Conservation (phyloP, 352 stramenopile genomes). For the Phytophthora boehmeriae region DNA sequence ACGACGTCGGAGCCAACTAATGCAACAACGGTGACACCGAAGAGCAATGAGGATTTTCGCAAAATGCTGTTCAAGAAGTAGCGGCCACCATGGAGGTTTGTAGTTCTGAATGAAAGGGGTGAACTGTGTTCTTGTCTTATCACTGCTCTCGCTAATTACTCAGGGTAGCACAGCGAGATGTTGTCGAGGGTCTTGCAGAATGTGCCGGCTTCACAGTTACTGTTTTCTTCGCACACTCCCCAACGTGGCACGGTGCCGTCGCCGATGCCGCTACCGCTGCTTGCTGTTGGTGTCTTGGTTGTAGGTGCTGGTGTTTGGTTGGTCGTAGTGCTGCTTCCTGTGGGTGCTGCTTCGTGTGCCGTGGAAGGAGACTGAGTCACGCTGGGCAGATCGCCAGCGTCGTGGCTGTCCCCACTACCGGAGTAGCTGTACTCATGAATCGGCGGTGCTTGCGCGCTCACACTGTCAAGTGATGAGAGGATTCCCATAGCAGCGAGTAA, state of each 20-base stretch:
- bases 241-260: conserved; percentile 3
- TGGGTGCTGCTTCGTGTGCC: not conserved
- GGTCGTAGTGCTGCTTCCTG: not conserved
- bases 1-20: not conserved
- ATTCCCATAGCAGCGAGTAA: conserved; percentile 6
- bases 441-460: not conserved
- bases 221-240: conserved; percentile 6
- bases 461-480: not conserved
- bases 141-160: conserved; percentile 4
- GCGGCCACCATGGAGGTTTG: conserved; percentile 12
- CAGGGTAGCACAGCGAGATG: conserved; percentile 28
- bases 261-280: not conserved
- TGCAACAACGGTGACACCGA: conserved; percentile 30
- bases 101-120: conserved; percentile 16
- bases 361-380: not conserved
- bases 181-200: conserved; percentile 21
- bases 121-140: conserved; percentile 6
- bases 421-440: conserved; percentile 13
- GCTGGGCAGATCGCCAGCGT: not conserved
- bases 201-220: conserved; percentile 4
- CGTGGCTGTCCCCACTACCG: conserved; percentile 8
- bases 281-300: not conserved
- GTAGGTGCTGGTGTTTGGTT: not conserved
- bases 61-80: conserved; percentile 64
- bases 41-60: conserved; percentile 79